Conservation (phyloP, 2,329 filamentous ascomycete species). For the Cladosporium velox region DNA sequence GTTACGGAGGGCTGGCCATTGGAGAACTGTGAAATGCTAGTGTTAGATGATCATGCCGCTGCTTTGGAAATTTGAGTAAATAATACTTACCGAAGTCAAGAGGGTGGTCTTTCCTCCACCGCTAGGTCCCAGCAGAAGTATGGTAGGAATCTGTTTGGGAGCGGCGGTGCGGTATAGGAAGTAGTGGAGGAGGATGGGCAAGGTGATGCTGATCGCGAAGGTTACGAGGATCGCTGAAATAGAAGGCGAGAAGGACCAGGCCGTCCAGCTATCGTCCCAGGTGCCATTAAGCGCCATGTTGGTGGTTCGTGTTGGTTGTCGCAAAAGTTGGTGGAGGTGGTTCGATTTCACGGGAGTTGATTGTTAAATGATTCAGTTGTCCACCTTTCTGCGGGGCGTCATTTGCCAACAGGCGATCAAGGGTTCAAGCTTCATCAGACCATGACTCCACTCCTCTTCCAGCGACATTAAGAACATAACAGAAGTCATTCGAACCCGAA, state of each 20-base stretch:
- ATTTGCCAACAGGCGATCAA: conserved; percentile 14
- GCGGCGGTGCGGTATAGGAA: conserved; percentile 68
- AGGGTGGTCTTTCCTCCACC: conserved; percentile 87
- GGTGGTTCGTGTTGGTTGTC: not conserved
- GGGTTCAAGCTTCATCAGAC: conserved; percentile 4
- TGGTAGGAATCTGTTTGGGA: conserved; percentile 65
- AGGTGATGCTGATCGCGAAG: conserved; percentile 66
- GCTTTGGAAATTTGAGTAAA: not conserved
- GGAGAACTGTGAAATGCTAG: conserved; percentile 45
- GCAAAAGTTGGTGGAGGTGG: not conserved
- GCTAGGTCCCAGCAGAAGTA: conserved; percentile 79
- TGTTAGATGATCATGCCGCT: not conserved
- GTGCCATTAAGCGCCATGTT: not conserved
- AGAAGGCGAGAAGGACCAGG: conserved; percentile 49
- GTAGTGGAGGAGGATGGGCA: conserved; percentile 77
- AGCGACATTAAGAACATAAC: not conserved
- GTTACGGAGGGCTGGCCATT: conserved; percentile 58
- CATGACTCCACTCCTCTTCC: not conserved
- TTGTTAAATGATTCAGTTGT: conserved; percentile 5
- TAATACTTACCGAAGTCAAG: conserved; percentile 65
- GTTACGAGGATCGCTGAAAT: conserved; percentile 64
- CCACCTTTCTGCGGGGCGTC: conserved; percentile 14
- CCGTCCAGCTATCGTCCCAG: conserved; percentile 41
- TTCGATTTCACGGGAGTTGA: conserved; percentile 7
- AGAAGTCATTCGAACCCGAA: not conserved